Conservation (phyloP, 176 grass and related monocot species). For the Microstegium vimineum region DNA sequence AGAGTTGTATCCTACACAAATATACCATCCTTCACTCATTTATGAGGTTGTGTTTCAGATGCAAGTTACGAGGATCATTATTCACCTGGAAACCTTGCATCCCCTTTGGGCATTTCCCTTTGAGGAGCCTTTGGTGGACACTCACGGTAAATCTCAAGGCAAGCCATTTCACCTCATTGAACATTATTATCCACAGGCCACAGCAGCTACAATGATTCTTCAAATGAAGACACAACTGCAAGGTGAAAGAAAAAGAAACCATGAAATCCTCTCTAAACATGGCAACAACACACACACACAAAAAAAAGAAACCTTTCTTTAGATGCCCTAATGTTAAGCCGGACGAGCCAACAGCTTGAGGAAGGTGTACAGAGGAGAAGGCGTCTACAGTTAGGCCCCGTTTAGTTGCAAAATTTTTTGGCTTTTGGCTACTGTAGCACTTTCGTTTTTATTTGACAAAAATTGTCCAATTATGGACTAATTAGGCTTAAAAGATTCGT, state of each 20-base stretch:
- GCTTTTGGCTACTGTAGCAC: no score
- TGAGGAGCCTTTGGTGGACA: neutral
- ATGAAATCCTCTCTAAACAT: neutral
- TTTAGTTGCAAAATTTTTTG: no score
- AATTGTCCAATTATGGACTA: no score
- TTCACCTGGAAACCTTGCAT: neutral
- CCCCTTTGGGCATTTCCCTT: neutral
- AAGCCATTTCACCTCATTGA: neutral
- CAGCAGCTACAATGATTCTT: neutral
- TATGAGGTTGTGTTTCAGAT: neutral
- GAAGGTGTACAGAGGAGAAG: no score
- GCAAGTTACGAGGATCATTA: neutral
- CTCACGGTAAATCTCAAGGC: neutral
- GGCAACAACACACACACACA: neutral
- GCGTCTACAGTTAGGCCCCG: no score
- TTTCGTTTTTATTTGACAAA: no score
- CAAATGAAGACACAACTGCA: neutral
- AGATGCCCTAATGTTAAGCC: no score
- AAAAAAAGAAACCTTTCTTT: neutral
- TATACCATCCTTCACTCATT: neutral
- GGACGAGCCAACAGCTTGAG: no score
- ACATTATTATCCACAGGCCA: no score
- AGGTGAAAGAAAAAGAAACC: neutral
- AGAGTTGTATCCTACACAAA: neutral
- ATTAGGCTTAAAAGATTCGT: no score